phyloP scores from a whole-genome alignment of 1,284 basidiomycete genomes.

The Ceratobasidium sp. region DNA sequence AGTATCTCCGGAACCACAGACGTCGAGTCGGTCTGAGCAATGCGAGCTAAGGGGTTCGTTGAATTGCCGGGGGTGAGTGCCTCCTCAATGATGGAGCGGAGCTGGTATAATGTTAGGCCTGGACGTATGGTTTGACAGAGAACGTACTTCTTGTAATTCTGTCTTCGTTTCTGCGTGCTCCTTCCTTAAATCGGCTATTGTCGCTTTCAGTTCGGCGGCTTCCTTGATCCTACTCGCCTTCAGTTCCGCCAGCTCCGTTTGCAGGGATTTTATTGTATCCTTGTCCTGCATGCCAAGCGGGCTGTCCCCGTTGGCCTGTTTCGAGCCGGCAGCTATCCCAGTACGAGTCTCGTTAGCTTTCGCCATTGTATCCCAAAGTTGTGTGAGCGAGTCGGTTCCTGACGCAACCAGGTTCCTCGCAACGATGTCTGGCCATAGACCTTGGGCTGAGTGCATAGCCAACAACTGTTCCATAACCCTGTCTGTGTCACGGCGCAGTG shows the following conservation, averaged over 20 bases:
- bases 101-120: background rate
- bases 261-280: background rate
- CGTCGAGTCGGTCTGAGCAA: background rate
- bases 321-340: background rate
- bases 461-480: slow-evolving; percentile 3
- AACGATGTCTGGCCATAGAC: slow-evolving; percentile 9
- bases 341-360: background rate
- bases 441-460: background rate
- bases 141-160: slow-evolving; percentile 10
- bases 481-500: background rate
- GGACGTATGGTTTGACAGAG: background rate
- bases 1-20: background rate
- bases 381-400: background rate
- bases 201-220: background rate
- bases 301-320: background rate
- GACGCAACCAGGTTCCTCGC: slow-evolving; percentile 3
- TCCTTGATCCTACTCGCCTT: background rate
- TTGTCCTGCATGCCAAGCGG: background rate
- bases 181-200: background rate
- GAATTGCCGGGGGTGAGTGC: slow-evolving; percentile 9
- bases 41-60: background rate
- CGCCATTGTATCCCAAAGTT: background rate
- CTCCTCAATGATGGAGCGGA: slow-evolving; percentile 14
- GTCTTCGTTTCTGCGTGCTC: background rate
- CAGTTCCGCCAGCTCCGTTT: background rate